Evolutionary conservation across 208 protist genomes (phyloP), one percentile per base, ranked within the genome.

Genomic region (Trypanosoma grayi): DNA sequence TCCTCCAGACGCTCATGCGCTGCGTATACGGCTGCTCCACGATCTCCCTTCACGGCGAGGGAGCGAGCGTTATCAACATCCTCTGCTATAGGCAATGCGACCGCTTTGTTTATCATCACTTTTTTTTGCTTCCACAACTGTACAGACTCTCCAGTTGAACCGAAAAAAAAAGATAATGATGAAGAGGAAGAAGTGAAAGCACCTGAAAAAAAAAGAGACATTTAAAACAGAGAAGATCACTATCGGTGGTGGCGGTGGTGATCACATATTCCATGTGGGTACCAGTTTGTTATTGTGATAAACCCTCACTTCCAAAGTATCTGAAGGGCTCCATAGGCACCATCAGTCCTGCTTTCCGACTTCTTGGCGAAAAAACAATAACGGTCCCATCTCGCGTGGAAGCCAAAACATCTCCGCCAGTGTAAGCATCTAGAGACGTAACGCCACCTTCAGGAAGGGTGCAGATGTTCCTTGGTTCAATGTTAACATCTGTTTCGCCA

Each of bases 321-420:
- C 83, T 73, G 22, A 79, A 79, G 6, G 79, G 73, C 46, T 80
- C 41, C 22, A 78, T 61, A 13, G 75, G 71, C 30, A 76, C 25
- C 0, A 75, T 61, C 4, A 60, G 30, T 30, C 54, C 61, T 44
- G 60, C 64, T 25, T 74, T 76, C 28, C 58, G 36, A 47, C 8
- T 27, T 28, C 60, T 60, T 2, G 79, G 73, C 14, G 77, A 69
- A 55, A 86, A 77, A 13, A 84, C 79, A 3, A 79, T 45, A 7
- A 85, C 28, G 39, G 70, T 75, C 36, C 83, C 83, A 46, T 58
- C 71, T 28, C 54, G 54, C 10, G 72, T 63, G 10, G 83, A 60
- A 16, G 72, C 65, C 24, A 90, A 77, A 16, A 77, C 68, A 56
- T 84, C 79, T 6, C 73, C 66, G 39, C 83, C 78, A 7, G 77